Conservation (phyloP, 1,284 basidiomycete species). For the Mycosarcoma mackinlayi region DNA sequence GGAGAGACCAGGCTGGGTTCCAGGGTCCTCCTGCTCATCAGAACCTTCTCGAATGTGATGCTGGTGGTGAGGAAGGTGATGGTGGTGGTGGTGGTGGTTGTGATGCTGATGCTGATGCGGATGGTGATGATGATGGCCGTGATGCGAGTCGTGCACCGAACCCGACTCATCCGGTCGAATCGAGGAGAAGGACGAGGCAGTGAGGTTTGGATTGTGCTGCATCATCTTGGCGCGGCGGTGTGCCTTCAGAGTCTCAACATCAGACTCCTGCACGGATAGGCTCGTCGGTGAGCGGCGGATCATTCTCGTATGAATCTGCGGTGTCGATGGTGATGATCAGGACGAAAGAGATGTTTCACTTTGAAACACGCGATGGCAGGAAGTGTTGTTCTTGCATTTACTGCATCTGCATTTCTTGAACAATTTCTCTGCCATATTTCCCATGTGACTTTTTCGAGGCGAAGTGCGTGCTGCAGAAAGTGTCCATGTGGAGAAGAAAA, state of each 20-base stretch:
- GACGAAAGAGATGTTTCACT: not conserved
- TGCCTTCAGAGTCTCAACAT: slow-evolving; percentile 51
- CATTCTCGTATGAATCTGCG: slow-evolving; percentile 5
- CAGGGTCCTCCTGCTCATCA: slow-evolving; percentile 33
- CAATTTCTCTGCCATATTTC: not conserved
- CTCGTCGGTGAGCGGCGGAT: slow-evolving; percentile 38
- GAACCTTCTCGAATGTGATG: slow-evolving; percentile 5
- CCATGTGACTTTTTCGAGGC: too few relatives aligned
- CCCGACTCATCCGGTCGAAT: slow-evolving; percentile 36
- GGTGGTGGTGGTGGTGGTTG: slow-evolving; percentile 18
- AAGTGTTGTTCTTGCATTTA: slow-evolving; percentile 12
- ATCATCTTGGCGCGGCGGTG: slow-evolving; percentile 43
- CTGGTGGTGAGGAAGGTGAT: slow-evolving; percentile 16
- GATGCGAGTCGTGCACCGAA: slow-evolving; percentile 34
- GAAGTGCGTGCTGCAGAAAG: not conserved
- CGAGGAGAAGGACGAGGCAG: slow-evolving; percentile 37
- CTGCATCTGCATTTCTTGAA: not conserved
- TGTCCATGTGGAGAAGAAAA: slow-evolving; percentile 3
- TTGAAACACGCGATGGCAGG: not conserved
- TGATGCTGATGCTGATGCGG: slow-evolving; percentile 11
- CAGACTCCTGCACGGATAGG: slow-evolving; percentile 42
- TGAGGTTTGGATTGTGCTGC: slow-evolving; percentile 46
- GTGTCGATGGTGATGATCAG: slow-evolving; percentile 3
- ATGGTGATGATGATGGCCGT: slow-evolving; percentile 20
- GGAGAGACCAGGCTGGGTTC: slow-evolving; percentile 37